These are phyloP conservation scores for Arctium lappa DNA, from an alignment of 129 eudicot genomes.

Conservation along the genomic window DNA sequence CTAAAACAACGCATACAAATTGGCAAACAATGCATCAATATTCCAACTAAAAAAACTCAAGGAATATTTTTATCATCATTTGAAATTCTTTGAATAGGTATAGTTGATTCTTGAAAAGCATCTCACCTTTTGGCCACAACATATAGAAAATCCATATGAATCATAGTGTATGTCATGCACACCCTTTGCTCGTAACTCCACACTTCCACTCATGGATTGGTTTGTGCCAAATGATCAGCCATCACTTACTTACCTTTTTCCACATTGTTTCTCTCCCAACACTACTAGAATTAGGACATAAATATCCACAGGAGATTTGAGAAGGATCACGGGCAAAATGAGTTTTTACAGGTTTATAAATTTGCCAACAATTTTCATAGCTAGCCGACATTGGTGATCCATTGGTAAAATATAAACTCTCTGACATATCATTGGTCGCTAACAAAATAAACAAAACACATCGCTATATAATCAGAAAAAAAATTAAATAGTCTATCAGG, in stretches of 20 bases:
- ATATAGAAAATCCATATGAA: not conserved
- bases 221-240: not conserved
- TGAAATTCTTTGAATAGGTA: not conserved
- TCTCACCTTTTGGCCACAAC: not conserved
- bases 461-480: too few species aligned
- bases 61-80: not conserved
- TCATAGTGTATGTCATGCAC: constrained; percentile 7
- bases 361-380: not conserved
- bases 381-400: not conserved
- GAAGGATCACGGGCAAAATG: not conserved
- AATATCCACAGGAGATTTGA: not conserved
- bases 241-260: not conserved
- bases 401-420: not conserved
- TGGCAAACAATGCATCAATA: too few species aligned
- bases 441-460: not conserved
- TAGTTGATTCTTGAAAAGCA: not conserved
- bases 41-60: too few species aligned
- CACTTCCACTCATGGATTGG: not conserved
- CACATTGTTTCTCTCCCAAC: not conserved
- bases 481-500: too few species aligned
- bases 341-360: not conserved
- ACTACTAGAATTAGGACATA: not conserved
- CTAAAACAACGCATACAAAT: too few species aligned
- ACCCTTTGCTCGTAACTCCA: constrained; percentile 12
- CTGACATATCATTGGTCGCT: not conserved